These are phyloP conservation scores for Polysphondylium violaceum DNA, from an alignment of 78 protist genomes.

Conservation along the genomic window DNA sequence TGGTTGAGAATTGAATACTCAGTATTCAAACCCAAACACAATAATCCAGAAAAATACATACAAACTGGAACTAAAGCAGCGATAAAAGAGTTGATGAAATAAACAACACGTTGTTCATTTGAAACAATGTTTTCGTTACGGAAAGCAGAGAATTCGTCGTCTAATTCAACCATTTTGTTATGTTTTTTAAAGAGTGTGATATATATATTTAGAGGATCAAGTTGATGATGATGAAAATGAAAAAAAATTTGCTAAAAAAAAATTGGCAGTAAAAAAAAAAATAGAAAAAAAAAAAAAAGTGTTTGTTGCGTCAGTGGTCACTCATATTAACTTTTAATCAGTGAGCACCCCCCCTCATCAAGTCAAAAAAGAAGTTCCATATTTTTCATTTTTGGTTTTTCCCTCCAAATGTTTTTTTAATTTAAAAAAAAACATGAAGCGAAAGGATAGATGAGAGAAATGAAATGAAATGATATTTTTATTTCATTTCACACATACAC, in stretches of 20 bases:
- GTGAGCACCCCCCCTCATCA: background rate
- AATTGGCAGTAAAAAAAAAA: background rate
- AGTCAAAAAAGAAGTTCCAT: background rate
- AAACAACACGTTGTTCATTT: conserved; percentile 62
- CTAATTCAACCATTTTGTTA: conserved; percentile 58
- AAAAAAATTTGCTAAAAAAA: conserved; percentile 3
- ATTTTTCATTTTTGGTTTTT: background rate
- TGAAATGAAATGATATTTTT: background rate
- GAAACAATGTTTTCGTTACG: conserved; percentile 68
- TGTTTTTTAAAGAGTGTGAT: background rate
- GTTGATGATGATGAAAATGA: too few relatives aligned
- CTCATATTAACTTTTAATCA: background rate
- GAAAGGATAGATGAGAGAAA: too few relatives aligned
- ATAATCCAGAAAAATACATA: conserved; percentile 6
- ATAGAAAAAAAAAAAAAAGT: background rate
- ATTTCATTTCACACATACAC: background rate
- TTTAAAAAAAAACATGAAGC: background rate
- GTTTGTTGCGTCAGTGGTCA: too few relatives aligned
- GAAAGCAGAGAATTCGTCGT: conserved; percentile 54
- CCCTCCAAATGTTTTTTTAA: background rate
- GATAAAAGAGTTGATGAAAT: conserved; percentile 49
- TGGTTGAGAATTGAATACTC: background rate
- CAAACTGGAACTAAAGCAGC: conserved; percentile 69
- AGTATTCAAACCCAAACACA: background rate
- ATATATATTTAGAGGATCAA: background rate